Conservation (phyloP, 106 monocot genomes). For the Dioscorea alata region DNA sequence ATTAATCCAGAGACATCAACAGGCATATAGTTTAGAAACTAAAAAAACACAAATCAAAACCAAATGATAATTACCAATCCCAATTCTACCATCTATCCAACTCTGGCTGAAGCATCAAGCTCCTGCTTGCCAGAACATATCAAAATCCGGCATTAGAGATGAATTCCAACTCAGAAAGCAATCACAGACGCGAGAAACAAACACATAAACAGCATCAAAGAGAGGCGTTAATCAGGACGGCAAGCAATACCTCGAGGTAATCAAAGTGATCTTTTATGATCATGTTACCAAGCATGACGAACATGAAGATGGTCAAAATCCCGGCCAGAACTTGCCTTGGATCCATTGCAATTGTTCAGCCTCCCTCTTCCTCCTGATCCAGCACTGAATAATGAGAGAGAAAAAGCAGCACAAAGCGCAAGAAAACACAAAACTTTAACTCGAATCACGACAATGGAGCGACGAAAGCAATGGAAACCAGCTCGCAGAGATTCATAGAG, state of each 20-base stretch:
- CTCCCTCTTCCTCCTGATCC: not conserved
- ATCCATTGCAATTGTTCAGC: conserved; percentile 57
- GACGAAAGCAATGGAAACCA: not conserved
- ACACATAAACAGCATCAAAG: too few relatives aligned
- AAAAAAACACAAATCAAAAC: too few relatives aligned
- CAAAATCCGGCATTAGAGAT: too few relatives aligned
- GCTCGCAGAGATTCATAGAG: not conserved
- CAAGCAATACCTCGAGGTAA: conserved; percentile 24
- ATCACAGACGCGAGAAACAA: too few relatives aligned
- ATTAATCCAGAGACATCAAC: too few relatives aligned
- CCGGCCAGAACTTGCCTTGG: conserved; percentile 76
- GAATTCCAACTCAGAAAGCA: too few relatives aligned
- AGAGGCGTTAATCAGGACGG: too few relatives aligned
- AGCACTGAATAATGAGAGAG: not conserved
- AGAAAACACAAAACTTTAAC: not conserved
- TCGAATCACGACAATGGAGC: not conserved
- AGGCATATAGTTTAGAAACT: too few relatives aligned
- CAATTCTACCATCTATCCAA: too few relatives aligned
- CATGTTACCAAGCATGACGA: conserved; percentile 94
- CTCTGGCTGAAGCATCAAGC: too few relatives aligned
- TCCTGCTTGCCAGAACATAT: too few relatives aligned
- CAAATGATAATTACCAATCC: too few relatives aligned
- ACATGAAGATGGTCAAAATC: conserved; percentile 79
- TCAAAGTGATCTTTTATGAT: conserved; percentile 79
- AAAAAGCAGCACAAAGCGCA: not conserved